Conservation (phyloP, 2,329 filamentous ascomycete species). For the Raffaelea albimanens region DNA sequence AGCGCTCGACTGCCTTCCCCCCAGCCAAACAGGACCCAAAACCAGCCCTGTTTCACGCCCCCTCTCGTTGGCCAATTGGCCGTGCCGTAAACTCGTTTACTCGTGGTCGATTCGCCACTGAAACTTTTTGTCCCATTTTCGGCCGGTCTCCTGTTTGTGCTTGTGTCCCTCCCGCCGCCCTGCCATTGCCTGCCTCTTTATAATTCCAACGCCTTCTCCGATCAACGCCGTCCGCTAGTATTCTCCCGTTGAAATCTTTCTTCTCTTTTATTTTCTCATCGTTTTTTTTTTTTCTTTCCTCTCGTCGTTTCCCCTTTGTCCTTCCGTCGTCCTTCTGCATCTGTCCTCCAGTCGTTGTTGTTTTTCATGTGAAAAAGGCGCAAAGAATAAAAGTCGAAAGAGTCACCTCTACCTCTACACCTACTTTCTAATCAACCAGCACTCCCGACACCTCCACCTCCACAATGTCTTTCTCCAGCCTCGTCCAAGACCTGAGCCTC, state of each 20-base stretch:
- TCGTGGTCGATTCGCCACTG: conserved; percentile 6
- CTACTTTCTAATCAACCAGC: not conserved
- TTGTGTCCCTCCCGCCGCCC: not conserved
- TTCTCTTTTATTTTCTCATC: not conserved
- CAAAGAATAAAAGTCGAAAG: not conserved
- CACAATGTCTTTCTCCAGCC: conserved; percentile 57
- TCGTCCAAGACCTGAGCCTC: conserved; percentile 55
- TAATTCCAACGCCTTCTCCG: no score
- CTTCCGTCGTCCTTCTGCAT: no score
- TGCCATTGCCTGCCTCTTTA: not conserved
- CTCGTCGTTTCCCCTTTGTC: not conserved
- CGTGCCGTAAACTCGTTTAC: not conserved
- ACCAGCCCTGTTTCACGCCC: not conserved
- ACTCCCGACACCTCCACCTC: not conserved
- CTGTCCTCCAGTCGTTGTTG: not conserved
- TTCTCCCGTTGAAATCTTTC: not conserved
- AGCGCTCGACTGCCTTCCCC: not conserved
- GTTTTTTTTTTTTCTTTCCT: not conserved
- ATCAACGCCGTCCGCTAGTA: not conserved
- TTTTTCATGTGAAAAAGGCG: not conserved
- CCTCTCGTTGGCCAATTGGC: conserved; percentile 4
- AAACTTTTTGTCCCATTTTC: not conserved
- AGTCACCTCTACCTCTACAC: not conserved
- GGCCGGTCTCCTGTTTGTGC: not conserved
- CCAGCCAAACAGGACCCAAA: no score